phyloP scores from a whole-genome alignment of 495 filamentous ascomycete species.

The Penicillium canescens region DNA sequence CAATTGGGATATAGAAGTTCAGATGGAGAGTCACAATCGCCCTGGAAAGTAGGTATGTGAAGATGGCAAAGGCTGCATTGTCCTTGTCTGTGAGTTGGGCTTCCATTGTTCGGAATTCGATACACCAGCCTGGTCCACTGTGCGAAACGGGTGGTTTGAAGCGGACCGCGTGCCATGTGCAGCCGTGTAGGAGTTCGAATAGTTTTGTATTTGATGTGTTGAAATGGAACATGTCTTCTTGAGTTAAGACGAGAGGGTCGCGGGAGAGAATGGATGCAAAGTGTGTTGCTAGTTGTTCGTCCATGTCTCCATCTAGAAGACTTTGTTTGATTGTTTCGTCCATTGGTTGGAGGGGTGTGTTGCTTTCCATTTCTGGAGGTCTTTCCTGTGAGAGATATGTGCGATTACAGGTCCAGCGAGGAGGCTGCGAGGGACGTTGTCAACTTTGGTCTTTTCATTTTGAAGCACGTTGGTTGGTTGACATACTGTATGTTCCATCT shows the following conservation, averaged over 20 bases:
- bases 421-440: constrained; percentile 1
- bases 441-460: constrained; percentile 67
- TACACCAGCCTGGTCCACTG: background rate
- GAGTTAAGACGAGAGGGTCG: constrained; percentile 84
- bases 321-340: constrained; percentile 70
- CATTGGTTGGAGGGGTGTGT: constrained; percentile 77
- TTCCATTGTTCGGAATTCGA: constrained; percentile 5
- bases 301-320: constrained; percentile 84
- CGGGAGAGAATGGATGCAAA: constrained; percentile 92
- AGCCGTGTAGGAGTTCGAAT: constrained; percentile 87
- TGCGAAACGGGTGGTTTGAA: background rate
- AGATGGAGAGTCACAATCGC: background rate
- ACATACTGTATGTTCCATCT: constrained; percentile 67
- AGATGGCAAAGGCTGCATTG: constrained; percentile 1
- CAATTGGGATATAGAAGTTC: constrained; percentile 74
- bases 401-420: constrained; percentile 79
- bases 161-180: constrained; percentile 69
- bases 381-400: constrained; percentile 87
- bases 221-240: constrained; percentile 73
- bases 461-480: constrained; percentile 56
- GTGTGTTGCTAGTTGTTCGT: constrained; percentile 81
- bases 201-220: constrained; percentile 77
- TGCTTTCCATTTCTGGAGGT: constrained; percentile 47
- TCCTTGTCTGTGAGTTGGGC: background rate
- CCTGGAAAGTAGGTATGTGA: background rate